A percentile compares a stretch with the other conserved stretches of the same genome.
Evolutionary conservation across 108 stramenopile species (phyloP).

Genomic region (Pseudonitzschia multiseries): DNA sequence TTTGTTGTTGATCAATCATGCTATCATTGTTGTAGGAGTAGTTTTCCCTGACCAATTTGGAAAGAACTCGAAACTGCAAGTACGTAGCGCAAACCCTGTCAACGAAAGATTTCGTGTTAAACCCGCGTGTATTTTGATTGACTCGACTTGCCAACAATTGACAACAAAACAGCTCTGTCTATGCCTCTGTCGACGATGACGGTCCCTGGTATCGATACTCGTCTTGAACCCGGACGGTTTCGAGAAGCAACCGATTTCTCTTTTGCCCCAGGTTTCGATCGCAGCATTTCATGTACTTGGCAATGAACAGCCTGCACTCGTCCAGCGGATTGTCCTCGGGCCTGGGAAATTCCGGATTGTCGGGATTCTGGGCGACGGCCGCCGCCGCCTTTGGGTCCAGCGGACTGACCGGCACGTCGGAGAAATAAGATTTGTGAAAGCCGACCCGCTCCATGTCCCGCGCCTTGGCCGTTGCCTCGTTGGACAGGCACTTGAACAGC

Average conservation of each 20-base stretch:
- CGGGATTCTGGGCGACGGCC: constrained; percentile 40
- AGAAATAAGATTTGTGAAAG: constrained; percentile 70
- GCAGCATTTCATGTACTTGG: constrained; percentile 82
- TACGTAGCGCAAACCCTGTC: no score
- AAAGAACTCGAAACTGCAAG: no score
- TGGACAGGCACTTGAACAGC: constrained; percentile 73
- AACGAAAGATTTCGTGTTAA: no score
- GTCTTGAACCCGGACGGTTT: constrained; percentile 87
- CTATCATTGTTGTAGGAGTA: no score
- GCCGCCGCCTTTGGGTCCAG: constrained; percentile 39
- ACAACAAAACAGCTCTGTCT: no score
- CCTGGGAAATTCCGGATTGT: constrained; percentile 51
- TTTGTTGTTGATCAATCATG: no score
- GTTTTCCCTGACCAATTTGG: no score
- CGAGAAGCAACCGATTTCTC: constrained; percentile 84
- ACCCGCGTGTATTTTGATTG: no score
- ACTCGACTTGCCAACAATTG: no score
- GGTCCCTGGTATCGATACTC: constrained; percentile 76
- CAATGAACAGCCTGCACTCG: constrained; percentile 71
- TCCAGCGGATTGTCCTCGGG: constrained; percentile 81
- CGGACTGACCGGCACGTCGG: constrained; percentile 51
- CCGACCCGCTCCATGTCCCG: constrained; percentile 87
- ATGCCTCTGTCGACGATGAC: neutral
- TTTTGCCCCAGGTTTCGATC: constrained; percentile 84
- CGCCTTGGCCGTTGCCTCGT: constrained; percentile 76